Evolutionary conservation across 2,329 filamentous ascomycete species (phyloP).

Genomic region (Penicillium nordicum): DNA sequence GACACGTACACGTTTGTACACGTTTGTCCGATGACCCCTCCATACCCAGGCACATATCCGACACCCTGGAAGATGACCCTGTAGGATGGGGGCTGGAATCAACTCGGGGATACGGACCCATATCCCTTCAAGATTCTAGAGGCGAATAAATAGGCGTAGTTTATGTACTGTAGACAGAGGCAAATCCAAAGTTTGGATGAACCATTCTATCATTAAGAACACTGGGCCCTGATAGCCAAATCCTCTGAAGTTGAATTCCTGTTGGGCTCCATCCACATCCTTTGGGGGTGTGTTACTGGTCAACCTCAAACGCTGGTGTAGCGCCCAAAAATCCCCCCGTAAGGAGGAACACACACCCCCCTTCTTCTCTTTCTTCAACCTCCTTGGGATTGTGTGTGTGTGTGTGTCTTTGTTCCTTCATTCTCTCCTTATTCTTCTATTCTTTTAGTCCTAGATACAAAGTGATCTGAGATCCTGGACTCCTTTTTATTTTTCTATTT

Average conservation of each 20-base stretch:
- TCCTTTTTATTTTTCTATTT: constrained; percentile 16
- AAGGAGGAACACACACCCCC: constrained; percentile 11
- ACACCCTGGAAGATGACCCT: not conserved
- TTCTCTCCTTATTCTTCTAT: constrained; percentile 21
- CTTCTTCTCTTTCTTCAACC: constrained; percentile 16
- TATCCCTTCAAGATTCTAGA: not conserved
- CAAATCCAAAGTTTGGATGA: constrained; percentile 7
- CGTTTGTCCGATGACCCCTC: not conserved
- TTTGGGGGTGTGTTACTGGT: constrained; percentile 2
- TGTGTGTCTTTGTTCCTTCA: constrained; percentile 23
- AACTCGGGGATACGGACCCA: not conserved
- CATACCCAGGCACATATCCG: constrained; percentile 8
- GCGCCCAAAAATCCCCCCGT: constrained; percentile 9
- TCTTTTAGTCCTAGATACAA: constrained; percentile 13
- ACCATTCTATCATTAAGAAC: constrained; percentile 4
- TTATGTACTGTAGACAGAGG: not conserved
- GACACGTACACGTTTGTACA: not conserved
- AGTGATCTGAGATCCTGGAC: constrained; percentile 32
- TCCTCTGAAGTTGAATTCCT: not conserved
- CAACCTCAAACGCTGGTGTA: constrained; percentile 7
- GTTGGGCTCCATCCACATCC: constrained; percentile 2
- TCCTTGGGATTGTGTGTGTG: constrained; percentile 16
- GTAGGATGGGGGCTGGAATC: not conserved
- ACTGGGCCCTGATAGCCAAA: not conserved
- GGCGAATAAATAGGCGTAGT: not conserved